Evolutionary conservation across 2,329 filamentous ascomycete species (phyloP).

Genomic region (Cytospora schulzeri): DNA sequence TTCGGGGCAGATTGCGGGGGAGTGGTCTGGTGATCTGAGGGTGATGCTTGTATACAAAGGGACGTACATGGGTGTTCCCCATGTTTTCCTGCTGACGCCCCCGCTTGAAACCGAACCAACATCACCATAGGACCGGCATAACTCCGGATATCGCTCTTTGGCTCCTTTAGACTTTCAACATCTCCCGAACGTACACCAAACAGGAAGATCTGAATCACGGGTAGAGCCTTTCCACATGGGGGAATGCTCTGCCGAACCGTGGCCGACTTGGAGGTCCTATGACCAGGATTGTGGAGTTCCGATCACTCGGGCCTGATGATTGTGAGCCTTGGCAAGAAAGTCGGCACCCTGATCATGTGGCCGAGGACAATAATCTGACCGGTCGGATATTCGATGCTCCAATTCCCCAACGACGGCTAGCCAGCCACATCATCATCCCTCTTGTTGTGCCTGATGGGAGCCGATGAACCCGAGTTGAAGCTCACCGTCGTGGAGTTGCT

Average conservation of each 20-base stretch:
- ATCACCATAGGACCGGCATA: constrained; percentile 7
- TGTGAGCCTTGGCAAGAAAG: neutral
- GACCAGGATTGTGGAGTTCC: constrained; percentile 11
- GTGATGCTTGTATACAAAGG: neutral
- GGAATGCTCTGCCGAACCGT: neutral
- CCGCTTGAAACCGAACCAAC: neutral
- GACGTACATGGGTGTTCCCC: constrained; percentile 4
- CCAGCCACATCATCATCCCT: neutral
- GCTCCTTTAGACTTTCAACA: neutral
- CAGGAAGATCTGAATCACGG: neutral
- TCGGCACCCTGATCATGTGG: neutral
- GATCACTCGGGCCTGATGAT: neutral
- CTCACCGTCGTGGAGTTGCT: neutral
- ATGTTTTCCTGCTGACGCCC: neutral
- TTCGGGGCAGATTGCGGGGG: constrained; percentile 13
- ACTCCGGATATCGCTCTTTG: neutral
- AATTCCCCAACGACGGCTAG: neutral
- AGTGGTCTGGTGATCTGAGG: constrained; percentile 12
- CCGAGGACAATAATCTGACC: neutral
- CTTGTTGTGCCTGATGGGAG: no score
- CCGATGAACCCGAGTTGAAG: no score
- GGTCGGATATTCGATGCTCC: neutral
- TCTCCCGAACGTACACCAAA: neutral
- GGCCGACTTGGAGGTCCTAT: neutral
- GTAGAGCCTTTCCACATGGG: neutral